A percentile compares a stretch with the other conserved stretches of the same genome.
Conservation (phyloP, 176 grass and related monocot species). For the Triticum turgidum region DNA sequence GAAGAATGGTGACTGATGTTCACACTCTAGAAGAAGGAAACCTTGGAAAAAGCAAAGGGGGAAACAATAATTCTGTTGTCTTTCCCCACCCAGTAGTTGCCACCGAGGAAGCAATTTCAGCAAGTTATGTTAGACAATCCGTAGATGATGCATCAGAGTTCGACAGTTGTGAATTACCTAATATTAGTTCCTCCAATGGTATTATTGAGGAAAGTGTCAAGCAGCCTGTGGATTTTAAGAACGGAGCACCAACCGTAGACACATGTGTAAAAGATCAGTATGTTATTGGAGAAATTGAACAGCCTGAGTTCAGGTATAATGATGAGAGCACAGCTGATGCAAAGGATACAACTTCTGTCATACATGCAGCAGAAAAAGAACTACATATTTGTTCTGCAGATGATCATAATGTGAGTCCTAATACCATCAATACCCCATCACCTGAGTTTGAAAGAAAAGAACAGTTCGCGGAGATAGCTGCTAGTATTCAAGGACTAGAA, state of each 20-base stretch:
- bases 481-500: slow-evolving; percentile 14
- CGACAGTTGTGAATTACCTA: not conserved
- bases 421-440: not conserved
- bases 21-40: not conserved
- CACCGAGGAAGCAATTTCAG: not conserved
- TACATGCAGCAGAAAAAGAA: not conserved
- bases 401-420: not conserved
- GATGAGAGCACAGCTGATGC: not conserved
- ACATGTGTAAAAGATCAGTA: not conserved
- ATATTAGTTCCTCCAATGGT: not conserved
- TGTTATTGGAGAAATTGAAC: slow-evolving; percentile 16
- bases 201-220: not conserved
- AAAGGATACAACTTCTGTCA: not conserved
- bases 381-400: not conserved
- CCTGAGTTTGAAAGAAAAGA: slow-evolving; percentile 15
- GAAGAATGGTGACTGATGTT: slow-evolving; percentile 18
- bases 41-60: not conserved
- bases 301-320: not conserved
- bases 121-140: not conserved
- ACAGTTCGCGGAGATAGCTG: not conserved
- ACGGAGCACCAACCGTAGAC: not conserved
- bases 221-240: slow-evolving; percentile 9
- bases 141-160: not conserved
- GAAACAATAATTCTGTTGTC: not conserved
- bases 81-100: not conserved